These are phyloP conservation scores for Colletotrichum endophyticum DNA, from an alignment of 2,329 filamentous ascomycete species.

Conservation along the genomic window DNA sequence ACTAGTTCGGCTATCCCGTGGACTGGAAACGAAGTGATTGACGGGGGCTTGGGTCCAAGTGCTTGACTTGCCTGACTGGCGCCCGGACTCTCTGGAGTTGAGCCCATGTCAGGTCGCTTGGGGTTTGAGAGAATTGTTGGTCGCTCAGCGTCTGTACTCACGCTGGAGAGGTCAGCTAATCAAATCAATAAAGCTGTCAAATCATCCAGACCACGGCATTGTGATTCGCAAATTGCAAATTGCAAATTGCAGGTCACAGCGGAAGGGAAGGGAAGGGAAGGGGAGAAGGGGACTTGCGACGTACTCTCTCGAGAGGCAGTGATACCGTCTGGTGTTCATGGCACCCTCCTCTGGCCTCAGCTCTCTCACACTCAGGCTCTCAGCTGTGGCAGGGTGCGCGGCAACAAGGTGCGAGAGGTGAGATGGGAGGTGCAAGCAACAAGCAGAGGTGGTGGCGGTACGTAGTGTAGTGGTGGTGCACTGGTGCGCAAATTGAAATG, in stretches of 20 bases:
- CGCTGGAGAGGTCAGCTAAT: not conserved
- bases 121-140: not conserved
- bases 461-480: not conserved
- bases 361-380: not conserved
- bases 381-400: not conserved
- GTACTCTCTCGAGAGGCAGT: not conserved
- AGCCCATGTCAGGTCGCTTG: not conserved
- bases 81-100: not conserved
- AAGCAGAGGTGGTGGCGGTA: not conserved
- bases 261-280: not conserved
- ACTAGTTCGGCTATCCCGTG: not conserved
- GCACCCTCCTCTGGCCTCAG: not conserved
- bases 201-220: not conserved
- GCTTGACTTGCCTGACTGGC: not conserved
- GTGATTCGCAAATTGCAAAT: not conserved
- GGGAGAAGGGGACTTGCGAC: not conserved
- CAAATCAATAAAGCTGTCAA: not conserved
- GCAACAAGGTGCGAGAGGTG: not conserved
- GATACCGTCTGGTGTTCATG: not conserved
- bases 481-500: not conserved
- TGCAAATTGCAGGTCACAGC: not conserved
- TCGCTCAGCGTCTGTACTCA: not conserved
- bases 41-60: not conserved
- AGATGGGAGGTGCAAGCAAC: not conserved
- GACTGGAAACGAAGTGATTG: slow-evolving; percentile 8